Base-by-base conservation (phyloP, 306 rosid genomes). In the Cucurbita ficifolia region DNA sequence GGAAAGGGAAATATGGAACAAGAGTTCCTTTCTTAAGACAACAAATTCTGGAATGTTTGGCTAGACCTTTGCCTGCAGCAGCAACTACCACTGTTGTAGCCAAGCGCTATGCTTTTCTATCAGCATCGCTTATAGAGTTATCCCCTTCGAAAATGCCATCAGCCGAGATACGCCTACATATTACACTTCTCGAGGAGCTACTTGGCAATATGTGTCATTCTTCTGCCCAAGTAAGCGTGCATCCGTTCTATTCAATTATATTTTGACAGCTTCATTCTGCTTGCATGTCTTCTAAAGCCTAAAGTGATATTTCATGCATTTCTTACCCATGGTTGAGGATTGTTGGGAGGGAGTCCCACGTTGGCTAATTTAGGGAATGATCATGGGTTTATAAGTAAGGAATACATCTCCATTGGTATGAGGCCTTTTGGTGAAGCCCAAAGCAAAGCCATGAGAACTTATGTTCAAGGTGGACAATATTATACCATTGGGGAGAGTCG, bases 1-100 rank as follows among this genome's bases (percentile, higher is more conserved):
- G 99, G 65, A 94, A 94, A 83, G 99, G 99, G 51, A 94, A 89
- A 77, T 78, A 84, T 79, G 99, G 99, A 83, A 94, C 92, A 71
- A 79, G 77, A 81, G 90, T 83, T 81, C 99, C 99, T 81, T 82
- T 91, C 80, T 75, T 94, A 88, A 85, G 99, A 70, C 99, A 94
- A 80, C 82, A 87, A 67, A 85, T 94, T 81, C 81, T 94, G 72
- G 99, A 94, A 77, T 85, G 96, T 81, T 81, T 94, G 88, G 88
- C 86, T 74, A 73, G 80, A 13, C 87, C 97, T 58, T 78, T 94
- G 63, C 95, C 99, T 79, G 81, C 96, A 77, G 88, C 87, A 53
- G 99, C 87, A 78, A 88, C 96, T 49, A 91, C 99, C 55, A 87
- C 96, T 45, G 78, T 94, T 53, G 87, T 90, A 67, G 85, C 97